These are phyloP conservation scores for Geotrichum armillariae DNA, from an alignment of 1,139 yeast genomes.

Conservation along the genomic window DNA sequence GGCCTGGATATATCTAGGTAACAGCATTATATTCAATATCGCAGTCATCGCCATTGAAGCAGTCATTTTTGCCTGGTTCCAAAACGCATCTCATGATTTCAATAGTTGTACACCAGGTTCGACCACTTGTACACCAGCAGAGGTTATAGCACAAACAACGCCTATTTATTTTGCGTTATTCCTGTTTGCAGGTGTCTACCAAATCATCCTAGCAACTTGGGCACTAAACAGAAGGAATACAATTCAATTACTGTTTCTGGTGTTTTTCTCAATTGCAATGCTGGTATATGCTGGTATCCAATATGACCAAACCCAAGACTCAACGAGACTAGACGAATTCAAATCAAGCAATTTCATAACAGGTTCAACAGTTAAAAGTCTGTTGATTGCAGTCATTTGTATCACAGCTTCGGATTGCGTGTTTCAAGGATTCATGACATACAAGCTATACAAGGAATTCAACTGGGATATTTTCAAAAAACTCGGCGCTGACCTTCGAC, in stretches of 20 bases:
- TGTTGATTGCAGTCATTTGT: conserved; percentile 50
- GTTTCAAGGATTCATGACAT: conserved; percentile 40
- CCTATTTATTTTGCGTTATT: conserved; percentile 46
- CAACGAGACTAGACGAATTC: conserved; percentile 30
- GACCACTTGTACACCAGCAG: conserved; percentile 23
- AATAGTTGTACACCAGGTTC: conserved; percentile 34
- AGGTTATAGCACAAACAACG: conserved; percentile 34
- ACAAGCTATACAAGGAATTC: conserved; percentile 46
- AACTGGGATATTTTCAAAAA: conserved; percentile 53
- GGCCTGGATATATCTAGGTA: conserved; percentile 15
- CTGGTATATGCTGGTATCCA: conserved; percentile 53
- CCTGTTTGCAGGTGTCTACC: conserved; percentile 48
- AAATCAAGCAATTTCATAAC: conserved; percentile 5
- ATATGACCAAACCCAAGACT: conserved; percentile 45
- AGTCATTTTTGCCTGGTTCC: conserved; percentile 23
- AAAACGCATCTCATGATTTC: conserved; percentile 34
- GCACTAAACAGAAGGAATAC: conserved; percentile 49
- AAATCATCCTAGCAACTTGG: conserved; percentile 44
- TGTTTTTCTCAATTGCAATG: conserved; percentile 51
- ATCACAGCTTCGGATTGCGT: conserved; percentile 47
- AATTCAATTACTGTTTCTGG: conserved; percentile 44
- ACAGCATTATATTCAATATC: conserved; percentile 15
- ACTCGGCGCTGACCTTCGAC: conserved; percentile 51
- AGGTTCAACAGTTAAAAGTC: conserved; percentile 29
- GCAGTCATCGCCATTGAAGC: conserved; percentile 17